Conservation (phyloP, 371 early-diverging fungal genomes). For the Chytridium lagenaria region DNA sequence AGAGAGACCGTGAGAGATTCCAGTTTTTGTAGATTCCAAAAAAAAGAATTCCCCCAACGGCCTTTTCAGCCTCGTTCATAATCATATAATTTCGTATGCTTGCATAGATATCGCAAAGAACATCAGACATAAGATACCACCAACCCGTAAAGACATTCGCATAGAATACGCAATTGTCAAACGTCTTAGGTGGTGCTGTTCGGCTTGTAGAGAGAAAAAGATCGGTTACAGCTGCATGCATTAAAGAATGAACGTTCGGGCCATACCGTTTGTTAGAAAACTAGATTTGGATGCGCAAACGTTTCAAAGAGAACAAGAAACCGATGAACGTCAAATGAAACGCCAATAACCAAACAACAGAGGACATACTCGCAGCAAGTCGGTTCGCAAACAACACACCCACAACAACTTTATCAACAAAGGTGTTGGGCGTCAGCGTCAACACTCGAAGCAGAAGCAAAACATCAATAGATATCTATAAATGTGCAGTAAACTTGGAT, state of each 20-base stretch:
- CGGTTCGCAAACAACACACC: not conserved
- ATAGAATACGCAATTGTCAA: not conserved
- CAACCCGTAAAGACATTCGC: slow-evolving; percentile 4
- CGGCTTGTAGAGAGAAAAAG: not conserved
- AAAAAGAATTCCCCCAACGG: not conserved
- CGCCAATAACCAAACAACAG: too few species aligned
- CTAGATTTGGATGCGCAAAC: too few species aligned
- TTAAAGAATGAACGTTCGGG: not conserved
- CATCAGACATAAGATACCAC: not conserved
- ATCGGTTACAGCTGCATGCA: not conserved
- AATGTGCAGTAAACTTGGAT: not conserved
- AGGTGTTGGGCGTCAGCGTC: not conserved
- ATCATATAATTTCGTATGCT: slow-evolving; percentile 1
- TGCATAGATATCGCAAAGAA: not conserved
- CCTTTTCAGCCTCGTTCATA: not conserved
- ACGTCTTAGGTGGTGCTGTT: too few species aligned
- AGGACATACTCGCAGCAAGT: not conserved
- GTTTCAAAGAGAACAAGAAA: too few species aligned
- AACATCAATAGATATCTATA: not conserved
- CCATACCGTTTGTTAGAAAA: too few species aligned
- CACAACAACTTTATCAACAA: not conserved
- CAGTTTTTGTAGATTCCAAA: not conserved
- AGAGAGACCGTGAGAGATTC: not conserved
- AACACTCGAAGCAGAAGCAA: not conserved
- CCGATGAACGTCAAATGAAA: too few species aligned